Evolutionary conservation across 176 grass and related monocot species (phyloP).

Genomic region (Oryza longistaminata): DNA sequence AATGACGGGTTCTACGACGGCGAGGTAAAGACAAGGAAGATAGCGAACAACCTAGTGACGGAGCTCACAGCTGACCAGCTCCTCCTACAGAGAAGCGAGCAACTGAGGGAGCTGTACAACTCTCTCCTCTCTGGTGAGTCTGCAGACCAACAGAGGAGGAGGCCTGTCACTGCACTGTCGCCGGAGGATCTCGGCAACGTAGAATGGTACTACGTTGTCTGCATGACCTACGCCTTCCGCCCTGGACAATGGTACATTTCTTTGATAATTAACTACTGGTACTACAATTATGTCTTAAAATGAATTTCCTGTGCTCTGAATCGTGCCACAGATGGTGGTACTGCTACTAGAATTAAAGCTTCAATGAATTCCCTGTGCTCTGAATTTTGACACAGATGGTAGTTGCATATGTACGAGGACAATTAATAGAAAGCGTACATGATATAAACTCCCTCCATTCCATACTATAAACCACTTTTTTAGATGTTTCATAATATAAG

Average conservation of each 20-base stretch:
- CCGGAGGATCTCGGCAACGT: constrained; percentile 18
- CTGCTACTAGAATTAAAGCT: too few species aligned
- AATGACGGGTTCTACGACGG: constrained; percentile 89
- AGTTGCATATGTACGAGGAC: too few species aligned
- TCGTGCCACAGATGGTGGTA: too few species aligned
- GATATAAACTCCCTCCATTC: too few species aligned
- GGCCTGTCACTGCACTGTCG: constrained; percentile 43
- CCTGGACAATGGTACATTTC: constrained; percentile 60
- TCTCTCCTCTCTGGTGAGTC: constrained; percentile 58
- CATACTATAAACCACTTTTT: too few species aligned
- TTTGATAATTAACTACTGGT: too few species aligned
- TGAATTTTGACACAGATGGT: too few species aligned
- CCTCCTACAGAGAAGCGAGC: constrained; percentile 67
- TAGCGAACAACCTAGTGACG: constrained; percentile 33
- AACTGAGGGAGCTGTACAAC: constrained; percentile 72
- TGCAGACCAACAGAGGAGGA: constrained; percentile 53
- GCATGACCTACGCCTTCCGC: constrained; percentile 66
- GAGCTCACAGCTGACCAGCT: constrained; percentile 60
- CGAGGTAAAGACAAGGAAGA: constrained; percentile 87
- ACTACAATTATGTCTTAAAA: too few species aligned
- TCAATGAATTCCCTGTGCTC: too few species aligned
- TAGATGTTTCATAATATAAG: too few species aligned
- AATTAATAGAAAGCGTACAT: too few species aligned
- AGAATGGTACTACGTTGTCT: constrained; percentile 90
- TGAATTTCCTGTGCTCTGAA: too few species aligned